These are phyloP conservation scores for Epichloe coenophiala DNA, from an alignment of 2,329 filamentous ascomycete species.

Conservation along the genomic window DNA sequence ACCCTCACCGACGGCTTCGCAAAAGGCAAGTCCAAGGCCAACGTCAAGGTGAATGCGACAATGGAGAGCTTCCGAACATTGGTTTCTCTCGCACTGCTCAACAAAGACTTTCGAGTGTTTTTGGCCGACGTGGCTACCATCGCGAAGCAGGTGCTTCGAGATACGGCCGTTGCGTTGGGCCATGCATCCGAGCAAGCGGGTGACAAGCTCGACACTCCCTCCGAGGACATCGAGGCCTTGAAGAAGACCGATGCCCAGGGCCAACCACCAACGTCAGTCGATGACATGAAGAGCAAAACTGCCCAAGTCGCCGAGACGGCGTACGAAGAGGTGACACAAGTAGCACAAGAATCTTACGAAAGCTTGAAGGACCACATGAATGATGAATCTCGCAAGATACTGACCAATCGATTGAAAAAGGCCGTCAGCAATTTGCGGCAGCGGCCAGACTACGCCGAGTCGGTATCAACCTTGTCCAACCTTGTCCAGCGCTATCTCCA, in stretches of 20 bases:
- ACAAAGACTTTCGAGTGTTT: constrained; percentile 80
- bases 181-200: constrained; percentile 62
- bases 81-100: constrained; percentile 71
- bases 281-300: constrained; percentile 49
- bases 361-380: constrained; percentile 58
- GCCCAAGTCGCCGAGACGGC: constrained; percentile 34
- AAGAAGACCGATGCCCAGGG: constrained; percentile 21
- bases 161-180: constrained; percentile 70
- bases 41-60: constrained; percentile 24
- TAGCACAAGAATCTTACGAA: constrained; percentile 48
- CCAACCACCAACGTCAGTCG: constrained; percentile 33
- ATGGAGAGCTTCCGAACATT: constrained; percentile 76
- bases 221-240: constrained; percentile 37
- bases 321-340: neutral
- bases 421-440: constrained; percentile 61
- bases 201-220: constrained; percentile 57
- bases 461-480: constrained; percentile 63
- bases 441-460: constrained; percentile 71
- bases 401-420: constrained; percentile 64
- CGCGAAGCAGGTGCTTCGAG: constrained; percentile 71
- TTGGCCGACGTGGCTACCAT: constrained; percentile 67
- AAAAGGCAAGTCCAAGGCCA: constrained; percentile 19
- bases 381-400: constrained; percentile 57
- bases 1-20: constrained; percentile 16
- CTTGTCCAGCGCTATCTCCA: constrained; percentile 68